phyloP scores from a whole-genome alignment of 2,329 filamentous ascomycete genomes.

The Trichoderma sp. region DNA sequence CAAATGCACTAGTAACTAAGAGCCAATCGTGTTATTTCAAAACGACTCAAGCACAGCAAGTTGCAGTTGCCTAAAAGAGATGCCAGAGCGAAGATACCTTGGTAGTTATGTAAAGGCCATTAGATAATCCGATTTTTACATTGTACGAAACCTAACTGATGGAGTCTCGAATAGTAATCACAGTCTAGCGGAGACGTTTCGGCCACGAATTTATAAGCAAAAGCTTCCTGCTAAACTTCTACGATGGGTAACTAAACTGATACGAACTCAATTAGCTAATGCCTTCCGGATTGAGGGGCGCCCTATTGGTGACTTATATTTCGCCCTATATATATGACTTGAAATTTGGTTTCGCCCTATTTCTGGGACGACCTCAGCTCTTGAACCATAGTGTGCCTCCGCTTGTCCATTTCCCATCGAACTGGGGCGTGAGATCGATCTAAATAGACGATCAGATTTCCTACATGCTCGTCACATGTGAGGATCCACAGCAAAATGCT shows the following conservation, averaged over 20 bases:
- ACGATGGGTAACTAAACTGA: neutral
- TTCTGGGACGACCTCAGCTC: neutral
- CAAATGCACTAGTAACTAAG: slow-evolving; percentile 2
- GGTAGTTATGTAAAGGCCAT: neutral
- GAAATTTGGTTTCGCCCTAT: neutral
- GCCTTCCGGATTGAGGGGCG: neutral
- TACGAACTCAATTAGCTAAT: neutral
- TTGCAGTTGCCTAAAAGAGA: neutral
- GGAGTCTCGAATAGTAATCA: neutral
- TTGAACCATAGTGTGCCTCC: neutral
- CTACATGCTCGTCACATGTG: neutral
- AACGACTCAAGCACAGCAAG: neutral
- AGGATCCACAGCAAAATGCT: neutral
- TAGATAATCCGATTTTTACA: neutral
- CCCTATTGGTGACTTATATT: neutral
- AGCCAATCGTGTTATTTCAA: neutral
- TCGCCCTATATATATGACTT: neutral
- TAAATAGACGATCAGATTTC: neutral
- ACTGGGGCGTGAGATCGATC: neutral
- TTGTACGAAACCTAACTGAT: neutral
- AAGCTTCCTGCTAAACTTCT: neutral
- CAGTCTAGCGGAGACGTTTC: neutral
- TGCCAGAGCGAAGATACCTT: neutral
- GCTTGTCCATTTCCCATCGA: neutral
- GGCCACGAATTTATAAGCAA: slow-evolving; percentile 2